A percentile compares a stretch with the other conserved stretches of the same genome.
Conservation (phyloP, 139 green algal species). For the Trebouxia sp. region DNA sequence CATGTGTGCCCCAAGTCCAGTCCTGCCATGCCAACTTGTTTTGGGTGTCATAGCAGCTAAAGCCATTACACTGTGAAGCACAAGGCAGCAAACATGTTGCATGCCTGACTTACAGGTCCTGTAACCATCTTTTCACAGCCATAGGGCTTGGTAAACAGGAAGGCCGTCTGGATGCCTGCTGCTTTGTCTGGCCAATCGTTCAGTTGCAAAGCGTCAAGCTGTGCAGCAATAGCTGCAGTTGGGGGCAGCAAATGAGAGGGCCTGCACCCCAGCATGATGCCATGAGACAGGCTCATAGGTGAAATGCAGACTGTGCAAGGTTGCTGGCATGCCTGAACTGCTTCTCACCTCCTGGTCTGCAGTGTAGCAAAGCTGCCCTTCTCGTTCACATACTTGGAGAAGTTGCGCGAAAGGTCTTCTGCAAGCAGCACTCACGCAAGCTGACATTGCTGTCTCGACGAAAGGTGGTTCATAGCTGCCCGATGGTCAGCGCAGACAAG, state of each 20-base stretch:
- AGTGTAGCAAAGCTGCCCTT: constrained; percentile 12
- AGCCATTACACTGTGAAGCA: no score
- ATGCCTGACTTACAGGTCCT: constrained; percentile 7
- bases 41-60: no score
- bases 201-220: constrained; percentile 61
- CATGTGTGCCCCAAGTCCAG: no score
- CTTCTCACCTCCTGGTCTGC: not conserved
- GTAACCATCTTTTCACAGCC: constrained; percentile 29
- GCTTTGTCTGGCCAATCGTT: constrained; percentile 75
- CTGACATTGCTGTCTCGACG: no score
- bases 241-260: constrained; percentile 51
- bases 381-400: constrained; percentile 38
- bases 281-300: not conserved
- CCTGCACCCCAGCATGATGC: no score
- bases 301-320: no score
- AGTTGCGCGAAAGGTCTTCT: constrained; percentile 37
- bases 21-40: no score
- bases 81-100: no score
- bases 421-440: no score
- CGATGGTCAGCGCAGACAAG: no score
- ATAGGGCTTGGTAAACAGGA: constrained; percentile 49
- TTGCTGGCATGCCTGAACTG: not conserved
- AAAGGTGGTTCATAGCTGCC: no score
- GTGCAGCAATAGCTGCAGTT: constrained; percentile 52
- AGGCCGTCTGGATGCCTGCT: constrained; percentile 50